These are phyloP conservation scores for Rozella allomycis DNA, from an alignment of 371 early-diverging fungal species.

Conservation along the genomic window DNA sequence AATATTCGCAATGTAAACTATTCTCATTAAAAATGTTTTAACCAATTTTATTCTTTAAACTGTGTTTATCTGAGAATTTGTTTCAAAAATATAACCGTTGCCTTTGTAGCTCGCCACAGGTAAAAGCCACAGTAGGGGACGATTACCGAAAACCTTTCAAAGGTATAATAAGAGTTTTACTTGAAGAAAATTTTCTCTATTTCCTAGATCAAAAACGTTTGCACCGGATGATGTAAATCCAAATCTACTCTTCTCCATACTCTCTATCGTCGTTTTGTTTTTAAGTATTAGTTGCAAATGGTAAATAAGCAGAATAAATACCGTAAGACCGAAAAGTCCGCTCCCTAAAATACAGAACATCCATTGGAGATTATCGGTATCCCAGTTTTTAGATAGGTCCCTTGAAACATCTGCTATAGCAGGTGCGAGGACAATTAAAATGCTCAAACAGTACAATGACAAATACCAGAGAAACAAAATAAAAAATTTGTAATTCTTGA, in stretches of 20 bases:
- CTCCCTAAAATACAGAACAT: constrained; percentile 27
- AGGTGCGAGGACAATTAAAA: constrained; percentile 18
- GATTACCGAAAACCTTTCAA: too few relatives aligned
- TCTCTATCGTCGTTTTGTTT: constrained; percentile 44
- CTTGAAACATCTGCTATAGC: constrained; percentile 10
- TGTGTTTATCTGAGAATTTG: too few relatives aligned
- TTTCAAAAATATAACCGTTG: too few relatives aligned
- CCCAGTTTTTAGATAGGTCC: constrained; percentile 20
- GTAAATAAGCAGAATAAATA: constrained; percentile 28
- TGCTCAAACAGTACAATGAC: constrained; percentile 20
- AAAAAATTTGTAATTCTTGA: constrained; percentile 40
- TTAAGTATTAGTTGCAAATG: constrained; percentile 28
- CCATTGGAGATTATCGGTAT: too few relatives aligned
- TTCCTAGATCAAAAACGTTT: constrained; percentile 39
- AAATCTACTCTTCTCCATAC: constrained; percentile 26
- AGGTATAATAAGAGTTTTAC: too few relatives aligned
- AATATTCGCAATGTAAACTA: too few relatives aligned
- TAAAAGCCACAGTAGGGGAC: constrained; percentile 27
- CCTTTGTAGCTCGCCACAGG: too few relatives aligned
- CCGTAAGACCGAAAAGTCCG: constrained; percentile 32
- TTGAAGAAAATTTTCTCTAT: constrained; percentile 23
- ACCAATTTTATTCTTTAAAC: too few relatives aligned
- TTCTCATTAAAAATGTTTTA: too few relatives aligned
- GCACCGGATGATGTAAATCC: too few relatives aligned
- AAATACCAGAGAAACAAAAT: constrained; percentile 35